Percentiles rank a stretch among this genome's conserved stretches.
These are phyloP conservation scores for Populus tremula DNA, from an alignment of 345 rosid genomes.

Conservation along the genomic window DNA sequence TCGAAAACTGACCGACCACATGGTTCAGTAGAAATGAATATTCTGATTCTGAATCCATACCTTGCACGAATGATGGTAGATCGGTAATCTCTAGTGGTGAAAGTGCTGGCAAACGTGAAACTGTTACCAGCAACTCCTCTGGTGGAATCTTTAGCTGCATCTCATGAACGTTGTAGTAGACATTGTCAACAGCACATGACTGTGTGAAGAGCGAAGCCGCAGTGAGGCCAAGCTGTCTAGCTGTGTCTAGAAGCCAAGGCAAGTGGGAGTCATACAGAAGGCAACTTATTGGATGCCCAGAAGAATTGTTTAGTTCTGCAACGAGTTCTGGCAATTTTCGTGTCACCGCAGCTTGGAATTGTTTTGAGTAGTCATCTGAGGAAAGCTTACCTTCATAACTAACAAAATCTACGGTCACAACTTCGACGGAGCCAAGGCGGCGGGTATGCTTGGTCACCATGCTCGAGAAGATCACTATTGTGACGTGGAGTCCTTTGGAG, in stretches of 20 bases:
- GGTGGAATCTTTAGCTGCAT: not conserved
- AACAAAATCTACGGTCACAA: not conserved
- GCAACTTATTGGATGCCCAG: not conserved
- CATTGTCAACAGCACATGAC: not conserved
- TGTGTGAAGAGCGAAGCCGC: not conserved
- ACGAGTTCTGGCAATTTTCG: not conserved
- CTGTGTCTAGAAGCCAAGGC: not conserved
- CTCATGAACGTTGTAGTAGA: not conserved
- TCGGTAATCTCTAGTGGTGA: not conserved
- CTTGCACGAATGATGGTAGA: not conserved
- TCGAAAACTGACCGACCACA: not conserved
- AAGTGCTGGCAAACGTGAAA: not conserved
- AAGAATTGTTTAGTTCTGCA: not conserved
- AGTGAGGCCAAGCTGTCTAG: not conserved
- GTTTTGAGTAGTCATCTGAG: not conserved
- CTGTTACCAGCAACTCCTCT: not conserved
- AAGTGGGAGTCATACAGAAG: slow-evolving; percentile 1
- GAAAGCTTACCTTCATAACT: not conserved
- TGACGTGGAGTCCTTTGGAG: slow-evolving; percentile 6
- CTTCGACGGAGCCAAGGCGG: not conserved
- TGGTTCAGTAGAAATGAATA: not conserved
- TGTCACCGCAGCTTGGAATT: not conserved
- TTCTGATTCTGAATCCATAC: not conserved
- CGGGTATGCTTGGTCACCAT: not conserved
- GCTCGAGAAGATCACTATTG: not conserved